Percentiles rank a stretch among this genome's conserved stretches.
phyloP scores from a whole-genome alignment of 2,329 filamentous ascomycete species.

The Colletotrichum gloeosporioides region DNA sequence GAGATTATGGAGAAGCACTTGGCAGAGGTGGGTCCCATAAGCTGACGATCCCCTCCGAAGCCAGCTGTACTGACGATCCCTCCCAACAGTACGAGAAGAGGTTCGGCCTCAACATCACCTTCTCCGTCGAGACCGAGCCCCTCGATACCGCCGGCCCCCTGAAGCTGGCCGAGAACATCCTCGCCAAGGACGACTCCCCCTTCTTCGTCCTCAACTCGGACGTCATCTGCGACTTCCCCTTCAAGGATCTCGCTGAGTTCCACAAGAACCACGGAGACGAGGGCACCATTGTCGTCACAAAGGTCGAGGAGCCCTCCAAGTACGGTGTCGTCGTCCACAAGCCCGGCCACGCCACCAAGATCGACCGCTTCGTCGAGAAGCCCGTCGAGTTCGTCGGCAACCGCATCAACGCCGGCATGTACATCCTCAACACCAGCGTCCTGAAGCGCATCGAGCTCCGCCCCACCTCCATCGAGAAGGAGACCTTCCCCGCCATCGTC shows the following conservation, averaged over 20 bases:
- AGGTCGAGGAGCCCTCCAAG: slow-evolving; percentile 98
- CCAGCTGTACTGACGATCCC: slow-evolving; percentile 13
- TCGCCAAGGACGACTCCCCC: slow-evolving; percentile 90
- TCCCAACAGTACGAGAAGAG: slow-evolving; percentile 77
- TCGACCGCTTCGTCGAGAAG: slow-evolving; percentile 99
- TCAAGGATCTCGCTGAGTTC: slow-evolving; percentile 87
- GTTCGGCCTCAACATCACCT: slow-evolving; percentile 94
- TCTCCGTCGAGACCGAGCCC: slow-evolving; percentile 95
- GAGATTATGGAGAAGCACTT: slow-evolving; percentile 97
- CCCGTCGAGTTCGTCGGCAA: slow-evolving; percentile 98
- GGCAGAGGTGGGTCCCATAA: slow-evolving; percentile 71
- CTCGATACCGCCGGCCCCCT: slow-evolving; percentile 93
- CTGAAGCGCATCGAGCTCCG: slow-evolving; percentile 92
- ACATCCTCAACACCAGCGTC: slow-evolving; percentile 94
- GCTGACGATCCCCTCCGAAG: not conserved
- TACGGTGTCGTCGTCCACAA: slow-evolving; percentile 99
- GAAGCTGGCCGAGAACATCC: slow-evolving; percentile 91
- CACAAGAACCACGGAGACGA: slow-evolving; percentile 93
- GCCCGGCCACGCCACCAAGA: slow-evolving; percentile 85
- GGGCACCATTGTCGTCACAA: slow-evolving; percentile 97
- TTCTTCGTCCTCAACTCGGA: slow-evolving; percentile 99
- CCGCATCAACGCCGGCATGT: slow-evolving; percentile 98
- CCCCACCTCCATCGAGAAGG: slow-evolving; percentile 97
- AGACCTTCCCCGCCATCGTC: slow-evolving; percentile 95
- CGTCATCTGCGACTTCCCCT: slow-evolving; percentile 97